Evolutionary conservation across 73 alveolate genomes (phyloP).

Genomic region (Tetrahymena elliotti): DNA sequence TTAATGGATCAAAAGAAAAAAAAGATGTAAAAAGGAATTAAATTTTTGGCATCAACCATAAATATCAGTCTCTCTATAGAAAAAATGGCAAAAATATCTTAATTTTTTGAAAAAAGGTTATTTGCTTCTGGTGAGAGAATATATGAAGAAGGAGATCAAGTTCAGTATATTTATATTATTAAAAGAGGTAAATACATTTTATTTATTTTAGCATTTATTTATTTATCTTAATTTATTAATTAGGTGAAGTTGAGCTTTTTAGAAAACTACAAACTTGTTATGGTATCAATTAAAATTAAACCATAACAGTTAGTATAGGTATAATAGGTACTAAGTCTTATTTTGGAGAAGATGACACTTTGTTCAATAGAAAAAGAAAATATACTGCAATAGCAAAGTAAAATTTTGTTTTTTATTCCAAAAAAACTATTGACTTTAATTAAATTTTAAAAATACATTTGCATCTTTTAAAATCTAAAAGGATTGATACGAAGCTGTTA

Average conservation of each 20-base stretch:
- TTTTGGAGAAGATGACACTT: background rate
- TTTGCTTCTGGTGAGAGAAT: background rate
- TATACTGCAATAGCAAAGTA: background rate
- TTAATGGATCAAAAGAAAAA: background rate
- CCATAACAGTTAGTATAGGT: background rate
- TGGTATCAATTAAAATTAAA: background rate
- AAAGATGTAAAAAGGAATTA: background rate
- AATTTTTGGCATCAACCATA: background rate
- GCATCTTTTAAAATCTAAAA: background rate
- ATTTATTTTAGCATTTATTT: background rate
- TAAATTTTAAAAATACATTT: no score
- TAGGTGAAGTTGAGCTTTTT: background rate
- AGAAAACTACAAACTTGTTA: background rate
- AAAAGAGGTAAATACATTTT: background rate
- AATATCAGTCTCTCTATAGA: background rate
- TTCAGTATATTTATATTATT: background rate
- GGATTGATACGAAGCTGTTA: background rate
- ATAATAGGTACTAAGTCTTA: background rate
- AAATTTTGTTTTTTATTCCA: background rate
- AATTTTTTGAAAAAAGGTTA: background rate
- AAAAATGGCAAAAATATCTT: background rate
- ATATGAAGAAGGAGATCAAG: background rate
- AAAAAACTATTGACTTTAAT: no score
- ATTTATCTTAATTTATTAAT: background rate
- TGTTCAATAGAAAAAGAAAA: background rate